Evolutionary conservation across 495 filamentous ascomycete genomes (phyloP), one percentile per base, ranked within the genome.

Genomic region (Baudoinia panamericana): DNA sequence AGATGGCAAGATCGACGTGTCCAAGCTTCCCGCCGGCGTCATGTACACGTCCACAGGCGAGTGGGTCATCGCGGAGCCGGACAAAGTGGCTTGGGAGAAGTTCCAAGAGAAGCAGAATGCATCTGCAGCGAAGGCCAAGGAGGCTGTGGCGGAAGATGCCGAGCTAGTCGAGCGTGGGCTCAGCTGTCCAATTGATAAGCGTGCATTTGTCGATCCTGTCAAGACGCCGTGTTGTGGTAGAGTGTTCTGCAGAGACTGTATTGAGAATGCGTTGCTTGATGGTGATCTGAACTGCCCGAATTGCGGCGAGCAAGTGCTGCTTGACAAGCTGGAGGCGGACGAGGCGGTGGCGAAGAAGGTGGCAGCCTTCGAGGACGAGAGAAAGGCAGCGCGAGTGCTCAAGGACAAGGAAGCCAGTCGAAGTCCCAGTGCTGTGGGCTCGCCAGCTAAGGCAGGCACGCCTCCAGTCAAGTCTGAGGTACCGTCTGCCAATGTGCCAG

Each of bases 191-290:
- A 82, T 96, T 71, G 87, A 94, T 73, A 88, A 92, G 62, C 84
- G 80, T 60, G 76, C 93, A 68, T 94, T 95, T 66, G 72, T 88
- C 76, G 82, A 94, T 59, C 87, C 90, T 68, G 86, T 85, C 68
- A 88, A 93, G 72, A 96, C 88, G 51, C 92, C 90, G 45, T 97
- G 90, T 69, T 97, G 90, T 69, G 73, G 80, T 60, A 86, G 80
- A 70, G 93, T 86, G 58, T 96, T 88, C 72, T 97, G 90, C 75
- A 82, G 85, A 73, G 85, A 96, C 52, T 97, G 90, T 79, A 93
- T 96, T 61, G 86, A 86, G 53, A 92, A 87, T 74, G 79, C 84
- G 54, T 77, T 97, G 65, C 85, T 93, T 64, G 85, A 96, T 67
- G 88, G 79, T 72, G 90, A 97, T 70, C 84, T 97, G 66, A 69